Evolutionary conservation across 495 filamentous ascomycete genomes (phyloP), one percentile per base, ranked within the genome.

Genomic region (Staphylotrichum longicolle): DNA sequence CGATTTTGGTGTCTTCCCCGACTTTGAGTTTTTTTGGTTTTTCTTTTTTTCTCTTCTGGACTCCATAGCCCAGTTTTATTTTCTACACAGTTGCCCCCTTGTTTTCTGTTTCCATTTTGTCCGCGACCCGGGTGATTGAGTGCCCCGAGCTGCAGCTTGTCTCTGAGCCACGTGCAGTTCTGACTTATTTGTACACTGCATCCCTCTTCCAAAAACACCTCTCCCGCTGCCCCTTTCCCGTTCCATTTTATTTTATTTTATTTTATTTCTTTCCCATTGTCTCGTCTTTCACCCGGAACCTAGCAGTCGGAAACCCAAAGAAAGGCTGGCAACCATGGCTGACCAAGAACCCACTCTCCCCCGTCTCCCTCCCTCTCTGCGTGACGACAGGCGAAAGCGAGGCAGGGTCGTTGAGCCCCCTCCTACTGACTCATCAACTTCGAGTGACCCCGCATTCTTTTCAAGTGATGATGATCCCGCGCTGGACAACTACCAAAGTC

Each of bases 391-490:
- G 15, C 72, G 74, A 61, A 83, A 84, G 68, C 80, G 78, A 45
- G 62, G 60, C 45, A 73, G 76, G 59, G 58, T 55, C 49, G 15
- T 10, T 10, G 32, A 66, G 48, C 54, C 64, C 63, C 63, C 71
- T 67, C 56, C 63, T 35, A 10, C 65, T 53, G 32, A 14, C 47
- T 42, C 40, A 2, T 67, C 71, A 34, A 73, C 76, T 35, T 91
- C 89, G 34, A 91, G 88, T 66, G 89, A 91, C 65, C 86, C 88
- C 4, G 85, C 88, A 10, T 67, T 91, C 5, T 93, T 93, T 74
- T 91, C 88, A 0, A 91, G 87, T 63, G 89, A 93, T 61, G 89
- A 93, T 63, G 83, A 88, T 48, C 87, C 87, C 7, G 80, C 83
- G 0, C 66, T 89, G n/a, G 88, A 91, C 61, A 88, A 91, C 61